phyloP scores from a whole-genome alignment of 306 rosid species.

The Cucurbita pepo region DNA sequence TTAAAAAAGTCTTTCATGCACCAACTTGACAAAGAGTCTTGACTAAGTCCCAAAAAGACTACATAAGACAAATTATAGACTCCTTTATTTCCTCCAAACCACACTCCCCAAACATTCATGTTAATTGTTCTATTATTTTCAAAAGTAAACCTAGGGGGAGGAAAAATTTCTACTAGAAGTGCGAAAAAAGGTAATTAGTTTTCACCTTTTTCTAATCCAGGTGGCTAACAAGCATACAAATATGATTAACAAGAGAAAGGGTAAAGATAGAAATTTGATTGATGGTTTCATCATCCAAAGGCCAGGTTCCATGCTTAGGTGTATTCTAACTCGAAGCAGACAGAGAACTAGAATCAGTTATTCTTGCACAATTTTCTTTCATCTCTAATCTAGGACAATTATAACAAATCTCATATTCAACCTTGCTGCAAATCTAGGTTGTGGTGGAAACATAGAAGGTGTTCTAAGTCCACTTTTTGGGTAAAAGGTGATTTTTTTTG shows the following conservation, averaged over 20 bases:
- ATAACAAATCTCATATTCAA: background rate
- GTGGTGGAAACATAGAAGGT: background rate
- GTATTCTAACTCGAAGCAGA: background rate
- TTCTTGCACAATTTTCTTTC: background rate
- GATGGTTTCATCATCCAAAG: background rate
- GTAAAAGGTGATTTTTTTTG: background rate
- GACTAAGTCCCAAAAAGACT: background rate
- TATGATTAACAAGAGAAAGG: background rate
- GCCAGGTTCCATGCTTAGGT: background rate
- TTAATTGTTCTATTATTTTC: background rate
- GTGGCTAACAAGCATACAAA: background rate
- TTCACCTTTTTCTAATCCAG: background rate
- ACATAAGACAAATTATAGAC: background rate
- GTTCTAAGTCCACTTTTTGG: background rate
- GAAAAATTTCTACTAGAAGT: background rate
- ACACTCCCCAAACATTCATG: background rate
- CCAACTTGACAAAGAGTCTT: background rate
- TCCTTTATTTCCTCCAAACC: background rate
- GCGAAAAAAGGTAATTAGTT: background rate
- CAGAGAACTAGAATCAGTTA: background rate
- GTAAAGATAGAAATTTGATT: background rate
- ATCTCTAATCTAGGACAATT: background rate
- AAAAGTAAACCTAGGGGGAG: background rate
- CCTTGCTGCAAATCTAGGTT: background rate
- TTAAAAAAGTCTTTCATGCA: background rate